Percentiles rank a stretch among this genome's conserved stretches.
phyloP scores from a whole-genome alignment of 1,284 basidiomycete genomes.

The Serendipita sp. region DNA sequence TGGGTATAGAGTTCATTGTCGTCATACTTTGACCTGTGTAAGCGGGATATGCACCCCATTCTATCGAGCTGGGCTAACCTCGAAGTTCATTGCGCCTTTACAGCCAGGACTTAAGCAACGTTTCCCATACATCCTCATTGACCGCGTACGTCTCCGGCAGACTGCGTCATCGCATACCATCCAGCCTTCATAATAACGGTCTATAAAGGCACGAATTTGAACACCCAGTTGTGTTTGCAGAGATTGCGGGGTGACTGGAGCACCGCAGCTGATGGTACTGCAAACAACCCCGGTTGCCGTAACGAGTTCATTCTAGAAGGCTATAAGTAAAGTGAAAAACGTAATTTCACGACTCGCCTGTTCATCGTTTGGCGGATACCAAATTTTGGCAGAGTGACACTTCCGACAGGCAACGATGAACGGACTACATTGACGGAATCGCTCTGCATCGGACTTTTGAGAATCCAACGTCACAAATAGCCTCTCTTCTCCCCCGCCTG shows the following conservation, averaged over 20 bases:
- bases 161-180: slow-evolving; percentile 76
- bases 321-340: slow-evolving; percentile 5
- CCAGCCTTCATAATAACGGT: slow-evolving; percentile 81
- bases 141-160: slow-evolving; percentile 73
- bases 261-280: slow-evolving; percentile 37
- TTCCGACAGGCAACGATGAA: slow-evolving; percentile 61
- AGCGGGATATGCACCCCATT: neutral
- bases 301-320: slow-evolving; percentile 21
- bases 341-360: slow-evolving; percentile 31
- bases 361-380: slow-evolving; percentile 51
- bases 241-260: slow-evolving; percentile 39
- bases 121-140: slow-evolving; percentile 83
- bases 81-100: slow-evolving; percentile 52
- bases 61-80: slow-evolving; percentile 38
- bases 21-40: slow-evolving; percentile 44
- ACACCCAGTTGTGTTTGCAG: slow-evolving; percentile 75
- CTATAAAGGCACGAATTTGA: slow-evolving; percentile 66
- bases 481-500: slow-evolving; percentile 42
- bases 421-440: slow-evolving; percentile 63
- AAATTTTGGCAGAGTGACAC: slow-evolving; percentile 51
- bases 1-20: slow-evolving; percentile 79
- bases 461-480: slow-evolving; percentile 78
- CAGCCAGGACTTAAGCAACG: slow-evolving; percentile 62
- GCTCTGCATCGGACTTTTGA: slow-evolving; percentile 75
- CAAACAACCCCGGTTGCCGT: slow-evolving; percentile 35